phyloP scores from a whole-genome alignment of 176 grass and related monocot species.

The Lolium rigidum region DNA sequence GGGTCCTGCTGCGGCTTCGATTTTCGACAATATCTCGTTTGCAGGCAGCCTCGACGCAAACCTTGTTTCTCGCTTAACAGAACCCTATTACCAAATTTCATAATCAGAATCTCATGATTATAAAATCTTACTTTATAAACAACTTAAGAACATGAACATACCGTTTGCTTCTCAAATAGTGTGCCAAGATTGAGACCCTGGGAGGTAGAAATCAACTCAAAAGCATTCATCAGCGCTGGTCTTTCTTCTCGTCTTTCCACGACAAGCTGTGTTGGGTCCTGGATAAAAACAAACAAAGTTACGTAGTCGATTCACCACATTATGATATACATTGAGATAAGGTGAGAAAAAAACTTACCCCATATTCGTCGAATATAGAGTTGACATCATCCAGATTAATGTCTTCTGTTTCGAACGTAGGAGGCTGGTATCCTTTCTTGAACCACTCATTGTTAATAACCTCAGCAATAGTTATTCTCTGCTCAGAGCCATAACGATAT shows the following conservation, averaged over 20 bases:
- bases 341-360: conserved; percentile 50
- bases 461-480: conserved; percentile 87
- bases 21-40: conserved; percentile 90
- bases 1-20: conserved; percentile 82
- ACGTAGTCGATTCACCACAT: conserved; percentile 4
- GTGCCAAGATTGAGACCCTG: conserved; percentile 94
- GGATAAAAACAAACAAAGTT: conserved; percentile 34
- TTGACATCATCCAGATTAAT: conserved; percentile 84
- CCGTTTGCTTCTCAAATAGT: conserved; percentile 93
- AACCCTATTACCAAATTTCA: conserved; percentile 47
- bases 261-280: conserved; percentile 82
- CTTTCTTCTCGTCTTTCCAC: conserved; percentile 83
- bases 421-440: conserved; percentile 89
- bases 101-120: conserved; percentile 17
- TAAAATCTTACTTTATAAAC: not conserved
- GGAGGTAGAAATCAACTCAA: conserved; percentile 95
- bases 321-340: conserved; percentile 1
- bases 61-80: conserved; percentile 88
- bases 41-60: conserved; percentile 97
- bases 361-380: conserved; percentile 75
- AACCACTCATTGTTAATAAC: conserved; percentile 94
- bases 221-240: conserved; percentile 87
- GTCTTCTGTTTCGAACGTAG: conserved; percentile 71
- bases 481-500: conserved; percentile 29
- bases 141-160: conserved; percentile 42